phyloP scores from a whole-genome alignment of 768 basidiomycete species.

The Sarcodon aspratus region DNA sequence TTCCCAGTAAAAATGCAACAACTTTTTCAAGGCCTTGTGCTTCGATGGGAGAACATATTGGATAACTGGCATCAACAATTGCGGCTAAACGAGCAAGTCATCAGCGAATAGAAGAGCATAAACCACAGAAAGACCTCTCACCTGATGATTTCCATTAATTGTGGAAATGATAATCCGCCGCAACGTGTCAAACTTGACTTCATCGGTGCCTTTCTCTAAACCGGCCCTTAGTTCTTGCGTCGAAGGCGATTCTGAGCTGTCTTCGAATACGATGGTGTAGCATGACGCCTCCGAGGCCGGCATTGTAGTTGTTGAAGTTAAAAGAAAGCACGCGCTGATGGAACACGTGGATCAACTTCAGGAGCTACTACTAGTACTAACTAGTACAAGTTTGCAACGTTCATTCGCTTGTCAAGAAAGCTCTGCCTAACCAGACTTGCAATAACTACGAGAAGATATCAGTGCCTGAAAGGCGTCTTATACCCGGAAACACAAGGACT shows the following conservation, averaged over 20 bases:
- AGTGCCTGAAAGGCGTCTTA: too few relatives aligned
- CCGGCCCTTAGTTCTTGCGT: conserved; percentile 70
- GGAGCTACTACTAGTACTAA: too few relatives aligned
- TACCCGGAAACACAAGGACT: too few relatives aligned
- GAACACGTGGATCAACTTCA: background rate
- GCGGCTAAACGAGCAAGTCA: conserved; percentile 41
- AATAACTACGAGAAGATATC: too few relatives aligned
- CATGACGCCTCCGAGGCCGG: conserved; percentile 44
- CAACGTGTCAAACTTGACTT: conserved; percentile 93
- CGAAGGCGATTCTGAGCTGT: conserved; percentile 63
- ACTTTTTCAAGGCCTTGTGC: conserved; percentile 95
- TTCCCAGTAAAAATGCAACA: conserved; percentile 94
- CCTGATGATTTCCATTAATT: conserved; percentile 90
- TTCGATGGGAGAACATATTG: conserved; percentile 94
- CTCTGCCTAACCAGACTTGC: too few relatives aligned
- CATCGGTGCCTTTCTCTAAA: conserved; percentile 92
- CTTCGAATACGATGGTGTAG: conserved; percentile 73
- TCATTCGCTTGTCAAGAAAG: too few relatives aligned
- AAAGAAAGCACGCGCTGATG: background rate
- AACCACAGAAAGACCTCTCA: conserved; percentile 21
- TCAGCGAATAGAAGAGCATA: conserved; percentile 1
- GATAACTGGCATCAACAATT: conserved; percentile 94
- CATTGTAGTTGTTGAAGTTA: conserved; percentile 12
- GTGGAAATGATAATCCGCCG: conserved; percentile 88
- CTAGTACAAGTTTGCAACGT: too few relatives aligned